Conservation (phyloP, 768 basidiomycete species). For the Leccinum rimulosum region DNA sequence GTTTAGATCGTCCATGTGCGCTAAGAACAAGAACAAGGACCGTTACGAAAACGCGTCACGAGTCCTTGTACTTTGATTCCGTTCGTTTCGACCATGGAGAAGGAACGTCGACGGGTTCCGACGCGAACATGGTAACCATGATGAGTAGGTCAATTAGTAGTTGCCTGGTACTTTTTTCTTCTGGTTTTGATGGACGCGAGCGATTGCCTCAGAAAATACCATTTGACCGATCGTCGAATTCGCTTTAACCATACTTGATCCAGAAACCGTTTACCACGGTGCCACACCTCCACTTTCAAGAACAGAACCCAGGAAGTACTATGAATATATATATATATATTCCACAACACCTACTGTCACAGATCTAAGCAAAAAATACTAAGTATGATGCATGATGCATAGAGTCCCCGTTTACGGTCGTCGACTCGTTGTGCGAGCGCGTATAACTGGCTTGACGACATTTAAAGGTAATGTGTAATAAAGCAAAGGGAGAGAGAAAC, state of each 20-base stretch:
- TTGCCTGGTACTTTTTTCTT: background rate
- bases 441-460: background rate
- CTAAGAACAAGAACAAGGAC: background rate
- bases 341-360: background rate
- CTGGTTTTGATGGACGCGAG: too few relatives aligned
- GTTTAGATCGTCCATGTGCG: too few relatives aligned
- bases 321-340: background rate
- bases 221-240: background rate
- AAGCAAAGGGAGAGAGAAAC: background rate
- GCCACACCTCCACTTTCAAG: too few relatives aligned
- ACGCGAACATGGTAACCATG: background rate
- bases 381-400: background rate
- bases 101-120: background rate
- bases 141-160: background rate
- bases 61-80: background rate
- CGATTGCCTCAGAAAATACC: too few relatives aligned
- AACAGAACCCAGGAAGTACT: too few relatives aligned
- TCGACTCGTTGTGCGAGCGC: background rate
- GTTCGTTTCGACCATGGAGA: background rate
- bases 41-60: background rate
- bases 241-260: too few relatives aligned
- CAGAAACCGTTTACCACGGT: too few relatives aligned
- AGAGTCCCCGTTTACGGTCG: background rate
- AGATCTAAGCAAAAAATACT: background rate
- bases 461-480: background rate